Percentiles rank a stretch among this genome's conserved stretches.
phyloP scores from a whole-genome alignment of 1,284 basidiomycete species.

The Cutaneotrichosporon sp. region DNA sequence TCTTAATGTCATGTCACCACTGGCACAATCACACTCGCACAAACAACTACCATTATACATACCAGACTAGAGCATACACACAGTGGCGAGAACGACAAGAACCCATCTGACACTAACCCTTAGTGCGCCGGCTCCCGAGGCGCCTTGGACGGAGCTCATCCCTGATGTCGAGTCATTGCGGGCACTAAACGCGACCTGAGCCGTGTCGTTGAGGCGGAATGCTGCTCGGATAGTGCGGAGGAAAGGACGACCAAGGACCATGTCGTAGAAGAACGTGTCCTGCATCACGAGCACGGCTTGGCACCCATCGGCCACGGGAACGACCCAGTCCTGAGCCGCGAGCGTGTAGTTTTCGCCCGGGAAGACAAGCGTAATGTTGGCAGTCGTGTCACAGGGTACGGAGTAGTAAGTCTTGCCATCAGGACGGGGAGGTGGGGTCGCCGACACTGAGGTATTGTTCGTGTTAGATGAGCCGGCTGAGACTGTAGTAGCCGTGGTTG shows the following conservation, averaged over 20 bases:
- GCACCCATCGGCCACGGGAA: background rate
- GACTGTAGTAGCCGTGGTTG: background rate
- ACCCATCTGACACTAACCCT: background rate
- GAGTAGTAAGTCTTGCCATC: background rate
- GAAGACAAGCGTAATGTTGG: background rate
- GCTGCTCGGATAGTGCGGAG: background rate
- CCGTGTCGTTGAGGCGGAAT: background rate
- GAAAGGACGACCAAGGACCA: background rate
- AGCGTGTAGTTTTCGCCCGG: slow-evolving; percentile 1
- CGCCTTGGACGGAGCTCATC: background rate
- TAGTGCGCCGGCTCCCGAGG: background rate
- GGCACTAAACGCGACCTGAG: background rate
- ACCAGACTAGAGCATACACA: background rate
- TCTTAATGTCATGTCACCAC: too few species aligned
- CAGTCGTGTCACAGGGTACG: slow-evolving; percentile 3
- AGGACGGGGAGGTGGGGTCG: background rate
- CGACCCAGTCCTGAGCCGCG: background rate
- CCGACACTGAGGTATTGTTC: background rate
- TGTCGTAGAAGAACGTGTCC: background rate
- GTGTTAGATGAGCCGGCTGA: background rate
- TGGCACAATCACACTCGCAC: too few species aligned
- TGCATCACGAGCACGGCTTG: background rate
- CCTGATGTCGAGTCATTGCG: background rate
- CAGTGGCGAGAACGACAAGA: background rate
- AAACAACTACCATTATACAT: too few species aligned